These are phyloP conservation scores for Choanephora cucurbitarum DNA, from an alignment of 371 early-diverging fungal genomes.

Conservation along the genomic window DNA sequence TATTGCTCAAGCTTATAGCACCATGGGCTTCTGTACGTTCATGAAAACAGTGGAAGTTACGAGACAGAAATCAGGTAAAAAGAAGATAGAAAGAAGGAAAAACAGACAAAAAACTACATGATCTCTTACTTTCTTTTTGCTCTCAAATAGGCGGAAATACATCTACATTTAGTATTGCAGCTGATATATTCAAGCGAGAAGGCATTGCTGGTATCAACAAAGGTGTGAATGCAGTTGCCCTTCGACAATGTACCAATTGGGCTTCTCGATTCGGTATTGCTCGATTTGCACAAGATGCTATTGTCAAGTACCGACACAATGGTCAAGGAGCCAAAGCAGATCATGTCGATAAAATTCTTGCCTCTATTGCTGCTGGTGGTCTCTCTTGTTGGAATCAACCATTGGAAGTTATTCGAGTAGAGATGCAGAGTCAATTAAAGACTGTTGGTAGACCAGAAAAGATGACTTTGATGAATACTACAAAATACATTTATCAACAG, in stretches of 20 bases:
- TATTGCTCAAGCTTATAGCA: conserved; percentile 91
- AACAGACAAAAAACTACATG: conserved; percentile 8
- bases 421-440: conserved; percentile 94
- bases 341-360: conserved; percentile 64
- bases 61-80: conserved; percentile 78
- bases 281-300: conserved; percentile 79
- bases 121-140: too few relatives aligned
- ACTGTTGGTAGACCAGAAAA: conserved; percentile 84
- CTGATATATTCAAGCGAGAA: conserved; percentile 87
- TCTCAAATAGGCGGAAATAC: conserved; percentile 48
- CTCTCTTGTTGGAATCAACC: conserved; percentile 97
- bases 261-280: conserved; percentile 93
- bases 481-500: conserved; percentile 88
- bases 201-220: conserved; percentile 96
- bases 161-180: conserved; percentile 84
- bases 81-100: conserved; percentile 8
- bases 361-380: conserved; percentile 88
- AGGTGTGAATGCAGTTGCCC: conserved; percentile 89
- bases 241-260: conserved; percentile 96
- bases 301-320: conserved; percentile 54
- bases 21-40: conserved; percentile 98
- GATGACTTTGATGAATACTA: conserved; percentile 79
- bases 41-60: conserved; percentile 99
- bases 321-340: conserved; percentile 48
- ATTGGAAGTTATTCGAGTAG: conserved; percentile 95